Conservation (phyloP, 345 rosid genomes). For the Arabis alpina region DNA sequence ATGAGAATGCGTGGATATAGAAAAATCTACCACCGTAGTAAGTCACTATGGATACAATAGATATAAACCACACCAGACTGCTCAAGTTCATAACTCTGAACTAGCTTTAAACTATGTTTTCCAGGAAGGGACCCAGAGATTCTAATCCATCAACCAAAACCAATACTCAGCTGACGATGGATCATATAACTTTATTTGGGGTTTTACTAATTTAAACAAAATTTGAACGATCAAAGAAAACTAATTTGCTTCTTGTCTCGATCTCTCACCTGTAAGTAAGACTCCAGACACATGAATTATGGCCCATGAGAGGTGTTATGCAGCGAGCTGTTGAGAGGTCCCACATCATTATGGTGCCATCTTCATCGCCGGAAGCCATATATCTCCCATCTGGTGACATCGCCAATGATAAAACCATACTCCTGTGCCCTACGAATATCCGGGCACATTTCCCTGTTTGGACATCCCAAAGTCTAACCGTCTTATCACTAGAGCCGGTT, state of each 20-base stretch:
- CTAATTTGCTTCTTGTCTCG: background rate
- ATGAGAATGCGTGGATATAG: background rate
- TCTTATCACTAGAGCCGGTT: conserved; percentile 93
- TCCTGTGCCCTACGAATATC: conserved; percentile 73
- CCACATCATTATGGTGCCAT: conserved; percentile 97
- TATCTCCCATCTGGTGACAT: conserved; percentile 97
- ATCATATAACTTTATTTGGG: background rate
- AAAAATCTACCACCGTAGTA: background rate
- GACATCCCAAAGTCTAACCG: conserved; percentile 92
- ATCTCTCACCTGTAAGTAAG: conserved; percentile 77
- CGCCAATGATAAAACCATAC: conserved; percentile 72
- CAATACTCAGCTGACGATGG: background rate
- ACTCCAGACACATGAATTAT: conserved; percentile 88
- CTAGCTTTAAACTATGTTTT: conserved; percentile 8
- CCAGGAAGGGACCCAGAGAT: background rate
- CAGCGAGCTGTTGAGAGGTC: conserved; percentile 95
- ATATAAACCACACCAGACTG: background rate
- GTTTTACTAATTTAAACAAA: background rate
- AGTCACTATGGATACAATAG: background rate
- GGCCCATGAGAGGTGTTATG: conserved; percentile 90
- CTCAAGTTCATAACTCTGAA: conserved; percentile 7
- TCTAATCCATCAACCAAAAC: background rate
- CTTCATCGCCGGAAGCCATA: conserved; percentile 98
- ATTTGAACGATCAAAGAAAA: background rate
- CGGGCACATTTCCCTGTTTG: conserved; percentile 91